Base-by-base conservation (phyloP, 108 stramenopile species). In the Conticribra weissflogii region DNA sequence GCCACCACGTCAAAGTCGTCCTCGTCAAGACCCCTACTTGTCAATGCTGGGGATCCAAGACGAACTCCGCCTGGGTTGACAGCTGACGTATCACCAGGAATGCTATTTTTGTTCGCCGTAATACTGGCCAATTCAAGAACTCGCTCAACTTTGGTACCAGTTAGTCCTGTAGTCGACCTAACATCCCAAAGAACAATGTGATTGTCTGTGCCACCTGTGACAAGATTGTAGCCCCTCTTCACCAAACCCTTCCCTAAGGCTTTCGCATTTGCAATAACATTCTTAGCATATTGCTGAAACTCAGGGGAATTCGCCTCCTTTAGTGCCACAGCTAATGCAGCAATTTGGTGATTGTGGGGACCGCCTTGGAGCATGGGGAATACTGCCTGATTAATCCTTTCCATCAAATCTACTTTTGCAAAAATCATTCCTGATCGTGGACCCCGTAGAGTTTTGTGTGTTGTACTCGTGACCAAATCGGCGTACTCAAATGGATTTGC, bases 351-450 rank as follows among this genome's bases (percentile, higher is more conserved):
- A 85, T 98, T 98, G 85, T 99, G 99, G 5, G 99, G 99, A 9
- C 99, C 99, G 22, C 99, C 99, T 81, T 99, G 99, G 16, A 99
- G 83, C 54, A 94, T 95, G 3, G 99, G 99, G 78, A 99, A 99
- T 16, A 99, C 99, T 1, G 99, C 97, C n/a, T 82, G 66, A 83
- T 98, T 91, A 67, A 99, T 96, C 34, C 74, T 71, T 3, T 92
- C 94, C 89, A 94, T 97, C 72, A 93, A 90, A 59, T 97, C 85
- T 52, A 72, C 79, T 52, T 81, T 86, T 58, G 83, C 98, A 88
- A 99, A 99, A 69, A 99, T 99, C 88, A 99, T 96, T 25, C 98
- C 99, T 2, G 98, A 94, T 24, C 99, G 90, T 22, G 99, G 99
- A 22, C 99, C 99, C 15, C 99, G 92, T 45, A 99, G 84, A 5